phyloP scores from a whole-genome alignment of 768 basidiomycete genomes.

The Lepiota brunneoincarnata region DNA sequence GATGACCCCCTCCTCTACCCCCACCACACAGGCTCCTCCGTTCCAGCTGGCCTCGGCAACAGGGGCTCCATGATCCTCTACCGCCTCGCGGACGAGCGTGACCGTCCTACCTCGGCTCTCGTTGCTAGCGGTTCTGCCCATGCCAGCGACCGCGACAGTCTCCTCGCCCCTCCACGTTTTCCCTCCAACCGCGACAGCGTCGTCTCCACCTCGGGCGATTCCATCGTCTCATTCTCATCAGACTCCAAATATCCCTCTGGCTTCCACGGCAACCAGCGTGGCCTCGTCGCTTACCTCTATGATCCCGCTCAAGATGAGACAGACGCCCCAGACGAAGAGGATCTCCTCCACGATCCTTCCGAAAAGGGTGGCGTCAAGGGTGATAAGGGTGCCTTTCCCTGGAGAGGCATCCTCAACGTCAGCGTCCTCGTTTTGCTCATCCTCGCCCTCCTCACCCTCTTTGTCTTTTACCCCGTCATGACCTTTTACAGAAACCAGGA shows the following conservation, averaged over 20 bases:
- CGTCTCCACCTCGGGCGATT: slow-evolving; percentile 32
- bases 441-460: slow-evolving; percentile 61
- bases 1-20: slow-evolving; percentile 3
- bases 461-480: slow-evolving; percentile 78
- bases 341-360: slow-evolving; percentile 66
- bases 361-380: slow-evolving; percentile 24
- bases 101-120: slow-evolving; percentile 1
- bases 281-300: slow-evolving; percentile 67
- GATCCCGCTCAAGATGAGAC: slow-evolving; percentile 59
- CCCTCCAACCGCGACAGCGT: slow-evolving; percentile 27
- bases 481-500: slow-evolving; percentile 41
- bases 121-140: neutral
- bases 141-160: slow-evolving; percentile 19
- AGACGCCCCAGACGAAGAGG: slow-evolving; percentile 68
- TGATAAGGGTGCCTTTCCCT: slow-evolving; percentile 34
- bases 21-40: slow-evolving; percentile 16
- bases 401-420: slow-evolving; percentile 61
- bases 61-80: slow-evolving; percentile 67
- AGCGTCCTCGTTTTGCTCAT: slow-evolving; percentile 64
- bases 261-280: slow-evolving; percentile 24
- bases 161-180: slow-evolving; percentile 32
- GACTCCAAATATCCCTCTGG: slow-evolving; percentile 67
- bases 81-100: slow-evolving; percentile 45
- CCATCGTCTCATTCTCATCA: slow-evolving; percentile 49
- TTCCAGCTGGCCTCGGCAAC: slow-evolving; percentile 24